These are phyloP conservation scores for Buddleja alternifolia DNA, from an alignment of 257 asterid species.

Conservation along the genomic window DNA sequence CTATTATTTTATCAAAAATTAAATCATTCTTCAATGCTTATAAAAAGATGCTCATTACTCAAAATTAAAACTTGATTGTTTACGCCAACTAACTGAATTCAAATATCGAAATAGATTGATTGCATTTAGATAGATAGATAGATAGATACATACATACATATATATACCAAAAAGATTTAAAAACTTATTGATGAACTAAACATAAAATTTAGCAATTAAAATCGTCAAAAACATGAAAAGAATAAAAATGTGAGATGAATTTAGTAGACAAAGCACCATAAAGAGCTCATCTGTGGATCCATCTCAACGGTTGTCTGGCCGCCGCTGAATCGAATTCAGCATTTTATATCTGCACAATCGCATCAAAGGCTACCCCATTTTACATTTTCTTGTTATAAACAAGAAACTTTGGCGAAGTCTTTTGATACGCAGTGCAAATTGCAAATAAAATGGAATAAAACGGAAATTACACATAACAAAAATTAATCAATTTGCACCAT, in stretches of 20 bases:
- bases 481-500: background rate
- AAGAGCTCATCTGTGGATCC: conserved; percentile 48
- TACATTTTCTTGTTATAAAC: conserved; percentile 13
- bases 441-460: background rate
- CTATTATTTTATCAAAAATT: no score
- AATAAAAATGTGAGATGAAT: conserved; percentile 41
- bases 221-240: background rate
- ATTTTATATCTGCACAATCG: conserved; percentile 42
- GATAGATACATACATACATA: no score
- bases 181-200: no score
- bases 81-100: no score
- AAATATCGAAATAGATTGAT: no score
- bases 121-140: no score
- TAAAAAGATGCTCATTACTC: no score
- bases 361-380: conserved; percentile 32
- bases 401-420: conserved; percentile 28
- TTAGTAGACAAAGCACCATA: conserved; percentile 48
- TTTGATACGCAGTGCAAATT: conserved; percentile 37
- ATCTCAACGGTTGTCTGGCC: conserved; percentile 67
- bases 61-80: no score
- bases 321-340: conserved; percentile 48
- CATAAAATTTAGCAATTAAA: background rate
- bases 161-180: no score
- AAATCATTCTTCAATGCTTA: no score
- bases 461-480: background rate